A percentile compares a stretch with the other conserved stretches of the same genome.
Evolutionary conservation across 2,329 filamentous ascomycete species (phyloP).

Genomic region (Aspergillaceae sp.): DNA sequence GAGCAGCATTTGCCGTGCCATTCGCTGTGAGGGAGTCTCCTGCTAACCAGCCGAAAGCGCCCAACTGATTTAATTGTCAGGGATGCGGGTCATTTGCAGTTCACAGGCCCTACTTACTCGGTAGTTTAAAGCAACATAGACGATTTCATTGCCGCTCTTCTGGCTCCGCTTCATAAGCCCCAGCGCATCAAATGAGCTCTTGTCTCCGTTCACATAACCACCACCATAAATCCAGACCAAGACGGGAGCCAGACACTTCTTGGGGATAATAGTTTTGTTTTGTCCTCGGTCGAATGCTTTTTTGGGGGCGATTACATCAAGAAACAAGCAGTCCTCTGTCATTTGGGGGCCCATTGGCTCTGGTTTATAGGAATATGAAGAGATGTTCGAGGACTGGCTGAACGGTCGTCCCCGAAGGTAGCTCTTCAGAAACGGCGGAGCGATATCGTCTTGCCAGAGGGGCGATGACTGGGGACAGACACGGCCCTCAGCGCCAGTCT

Average conservation of each 20-base stretch:
- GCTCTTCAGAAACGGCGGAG: constrained; percentile 12
- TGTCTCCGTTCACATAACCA: constrained; percentile 36
- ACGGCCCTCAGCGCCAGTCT: constrained; percentile 36
- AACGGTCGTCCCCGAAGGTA: constrained; percentile 8
- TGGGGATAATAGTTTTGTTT: constrained; percentile 4
- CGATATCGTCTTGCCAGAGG: constrained; percentile 34
- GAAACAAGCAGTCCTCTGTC: constrained; percentile 31
- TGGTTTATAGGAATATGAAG: constrained; percentile 13
- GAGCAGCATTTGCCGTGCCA: constrained; percentile 42
- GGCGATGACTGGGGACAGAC: constrained; percentile 41
- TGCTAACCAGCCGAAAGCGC: constrained; percentile 42
- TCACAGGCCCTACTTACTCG: constrained; percentile 18
- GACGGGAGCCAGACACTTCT: constrained; percentile 20
- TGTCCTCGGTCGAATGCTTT: constrained; percentile 21
- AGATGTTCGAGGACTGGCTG: constrained; percentile 13
- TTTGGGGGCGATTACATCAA: constrained; percentile 29
- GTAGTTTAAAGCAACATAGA: constrained; percentile 44
- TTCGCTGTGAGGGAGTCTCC: constrained; percentile 37
- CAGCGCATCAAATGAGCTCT: constrained; percentile 27
- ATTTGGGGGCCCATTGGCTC: constrained; percentile 15
- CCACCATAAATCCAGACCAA: constrained; percentile 43
- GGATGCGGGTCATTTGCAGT: constrained; percentile 1
- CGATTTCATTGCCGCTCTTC: constrained; percentile 31
- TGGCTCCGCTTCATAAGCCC: constrained; percentile 37
- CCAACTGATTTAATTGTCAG: constrained; percentile 22